Evolutionary conservation across 495 filamentous ascomycete genomes (phyloP).

Genomic region (Aspergillus panamensis): DNA sequence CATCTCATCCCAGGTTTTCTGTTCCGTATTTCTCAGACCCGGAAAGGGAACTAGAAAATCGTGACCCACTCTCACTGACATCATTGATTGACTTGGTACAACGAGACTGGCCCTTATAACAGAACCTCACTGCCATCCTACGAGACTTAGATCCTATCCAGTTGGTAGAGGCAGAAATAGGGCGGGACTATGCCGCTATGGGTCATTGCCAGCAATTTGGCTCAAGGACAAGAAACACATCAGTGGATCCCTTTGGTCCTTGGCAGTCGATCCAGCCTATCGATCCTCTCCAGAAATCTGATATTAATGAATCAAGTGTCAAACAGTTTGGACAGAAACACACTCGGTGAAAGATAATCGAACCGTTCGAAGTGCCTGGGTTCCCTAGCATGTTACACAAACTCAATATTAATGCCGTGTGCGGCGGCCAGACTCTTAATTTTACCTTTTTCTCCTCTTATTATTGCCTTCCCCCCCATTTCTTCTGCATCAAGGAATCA

Average conservation of each 20-base stretch:
- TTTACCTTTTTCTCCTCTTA: no score
- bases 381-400: slow-evolving; percentile 2
- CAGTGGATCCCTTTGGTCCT: slow-evolving; percentile 13
- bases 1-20: background rate
- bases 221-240: slow-evolving; percentile 17
- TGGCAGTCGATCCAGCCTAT: slow-evolving; percentile 14
- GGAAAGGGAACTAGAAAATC: background rate
- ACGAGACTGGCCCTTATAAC: background rate
- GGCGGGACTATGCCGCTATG: background rate
- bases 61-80: slow-evolving; percentile 13
- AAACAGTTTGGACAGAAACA: background rate
- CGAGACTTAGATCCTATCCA: no score
- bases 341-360: background rate
- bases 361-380: background rate
- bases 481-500: slow-evolving; percentile 5
- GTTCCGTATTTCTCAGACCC: background rate
- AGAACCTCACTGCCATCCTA: no score
- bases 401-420: slow-evolving; percentile 9
- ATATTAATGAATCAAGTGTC: no score
- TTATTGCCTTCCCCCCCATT: background rate
- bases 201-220: background rate
- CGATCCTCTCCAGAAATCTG: background rate
- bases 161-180: background rate
- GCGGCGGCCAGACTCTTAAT: background rate
- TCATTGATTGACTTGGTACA: slow-evolving; percentile 13